These are phyloP conservation scores for Coleophoma eucalyptorum DNA, from an alignment of 2,329 filamentous ascomycete genomes.

Conservation along the genomic window DNA sequence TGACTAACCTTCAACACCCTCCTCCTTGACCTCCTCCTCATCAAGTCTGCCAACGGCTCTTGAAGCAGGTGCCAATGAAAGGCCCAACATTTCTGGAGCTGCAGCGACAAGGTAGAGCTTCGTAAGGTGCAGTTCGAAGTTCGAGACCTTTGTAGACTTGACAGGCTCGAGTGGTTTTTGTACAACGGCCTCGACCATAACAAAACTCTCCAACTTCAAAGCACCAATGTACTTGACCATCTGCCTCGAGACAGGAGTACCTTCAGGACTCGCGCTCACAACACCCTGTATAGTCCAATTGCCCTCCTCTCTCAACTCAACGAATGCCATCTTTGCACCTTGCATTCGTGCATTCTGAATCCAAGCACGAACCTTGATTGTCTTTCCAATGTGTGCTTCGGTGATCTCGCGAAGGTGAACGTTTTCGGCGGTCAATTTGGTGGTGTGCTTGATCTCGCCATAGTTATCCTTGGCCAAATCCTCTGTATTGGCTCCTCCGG, in stretches of 20 bases:
- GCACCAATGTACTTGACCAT: constrained; percentile 91
- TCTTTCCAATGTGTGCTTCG: constrained; percentile 63
- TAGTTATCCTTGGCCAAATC: constrained; percentile 76
- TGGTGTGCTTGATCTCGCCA: constrained; percentile 60
- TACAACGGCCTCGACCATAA: constrained; percentile 76
- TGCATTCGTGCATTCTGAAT: constrained; percentile 87
- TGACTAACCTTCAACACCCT: constrained; percentile 34
- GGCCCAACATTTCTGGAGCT: constrained; percentile 51
- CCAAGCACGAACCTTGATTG: constrained; percentile 73
- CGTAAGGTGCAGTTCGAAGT: constrained; percentile 82
- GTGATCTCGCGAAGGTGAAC: constrained; percentile 60
- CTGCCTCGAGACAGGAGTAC: constrained; percentile 64
- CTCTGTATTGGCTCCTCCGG: constrained; percentile 56
- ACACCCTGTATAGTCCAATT: constrained; percentile 82
- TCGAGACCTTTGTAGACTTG: constrained; percentile 77
- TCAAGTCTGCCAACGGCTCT: constrained; percentile 53
- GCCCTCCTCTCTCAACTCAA: constrained; percentile 75
- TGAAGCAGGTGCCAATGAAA: constrained; percentile 54
- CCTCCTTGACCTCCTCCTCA: constrained; percentile 49
- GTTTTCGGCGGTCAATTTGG: constrained; percentile 49
- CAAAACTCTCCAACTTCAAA: constrained; percentile 76
- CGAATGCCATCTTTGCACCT: constrained; percentile 85
- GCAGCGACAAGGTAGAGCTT: constrained; percentile 77
- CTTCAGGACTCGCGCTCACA: constrained; percentile 61
- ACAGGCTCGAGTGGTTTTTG: constrained; percentile 82